phyloP scores from a whole-genome alignment of 2,329 filamentous ascomycete genomes.

The Aspergillus persii region DNA sequence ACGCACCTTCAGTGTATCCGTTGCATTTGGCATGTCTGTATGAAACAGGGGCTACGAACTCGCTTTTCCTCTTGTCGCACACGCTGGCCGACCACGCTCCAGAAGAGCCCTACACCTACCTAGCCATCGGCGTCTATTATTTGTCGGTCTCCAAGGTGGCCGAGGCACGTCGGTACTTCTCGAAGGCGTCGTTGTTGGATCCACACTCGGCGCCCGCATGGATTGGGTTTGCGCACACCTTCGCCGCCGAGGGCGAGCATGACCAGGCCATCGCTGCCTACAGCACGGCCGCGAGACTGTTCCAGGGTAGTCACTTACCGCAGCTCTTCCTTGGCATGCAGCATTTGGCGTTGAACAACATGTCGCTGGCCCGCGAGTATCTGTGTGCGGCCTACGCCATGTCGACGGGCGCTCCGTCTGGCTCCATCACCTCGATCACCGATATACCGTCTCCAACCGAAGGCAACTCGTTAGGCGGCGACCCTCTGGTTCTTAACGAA shows the following conservation, averaged over 20 bases:
- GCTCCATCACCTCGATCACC: constrained; percentile 26
- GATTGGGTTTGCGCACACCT: constrained; percentile 98
- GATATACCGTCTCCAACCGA: constrained; percentile 19
- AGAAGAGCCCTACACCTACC: constrained; percentile 85
- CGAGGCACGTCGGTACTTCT: constrained; percentile 93
- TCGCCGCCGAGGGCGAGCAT: constrained; percentile 94
- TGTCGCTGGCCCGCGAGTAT: constrained; percentile 91
- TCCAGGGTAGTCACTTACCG: constrained; percentile 94
- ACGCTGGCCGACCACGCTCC: constrained; percentile 90
- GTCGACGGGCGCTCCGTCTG: constrained; percentile 42
- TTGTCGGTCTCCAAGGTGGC: constrained; percentile 84
- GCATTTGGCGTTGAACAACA: constrained; percentile 92
- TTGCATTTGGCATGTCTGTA: constrained; percentile 88
- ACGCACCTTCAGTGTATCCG: constrained; percentile 66
- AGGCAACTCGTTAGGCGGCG: constrained; percentile 44
- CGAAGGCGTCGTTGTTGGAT: constrained; percentile 96
- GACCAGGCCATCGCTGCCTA: constrained; percentile 98
- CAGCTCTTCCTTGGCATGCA: constrained; percentile 98
- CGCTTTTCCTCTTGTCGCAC: constrained; percentile 87
- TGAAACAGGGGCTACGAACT: constrained; percentile 81
- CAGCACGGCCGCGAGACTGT: constrained; percentile 87
- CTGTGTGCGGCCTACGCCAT: constrained; percentile 78
- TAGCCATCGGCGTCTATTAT: constrained; percentile 95
- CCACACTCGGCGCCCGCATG: constrained; percentile 95
- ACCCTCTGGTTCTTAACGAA: constrained; percentile 90